Evolutionary conservation across 805 yeast species (phyloP).

Genomic region (Naumovozyma castellii): DNA sequence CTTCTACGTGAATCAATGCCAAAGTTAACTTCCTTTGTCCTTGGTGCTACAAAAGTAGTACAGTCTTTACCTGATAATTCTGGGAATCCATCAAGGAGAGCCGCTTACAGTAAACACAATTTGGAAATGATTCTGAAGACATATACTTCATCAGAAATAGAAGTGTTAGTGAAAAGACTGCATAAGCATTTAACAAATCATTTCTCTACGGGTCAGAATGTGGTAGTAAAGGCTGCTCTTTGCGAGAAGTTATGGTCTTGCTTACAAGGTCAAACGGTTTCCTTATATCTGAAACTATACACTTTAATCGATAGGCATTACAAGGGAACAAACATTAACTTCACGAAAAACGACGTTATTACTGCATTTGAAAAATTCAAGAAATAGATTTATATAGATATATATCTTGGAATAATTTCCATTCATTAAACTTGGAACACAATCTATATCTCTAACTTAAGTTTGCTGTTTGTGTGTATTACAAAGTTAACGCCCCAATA

Average conservation of each 20-base stretch:
- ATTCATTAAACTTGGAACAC: neutral
- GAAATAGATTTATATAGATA: conserved; percentile 1
- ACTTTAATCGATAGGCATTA: conserved; percentile 48
- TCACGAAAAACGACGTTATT: conserved; percentile 48
- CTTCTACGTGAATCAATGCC: conserved; percentile 52
- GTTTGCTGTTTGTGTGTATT: too few relatives aligned
- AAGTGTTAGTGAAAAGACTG: conserved; percentile 44
- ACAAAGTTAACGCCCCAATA: too few relatives aligned
- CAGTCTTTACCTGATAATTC: conserved; percentile 19
- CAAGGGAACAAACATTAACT: conserved; percentile 41
- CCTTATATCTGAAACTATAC: conserved; percentile 45
- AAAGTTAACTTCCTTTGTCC: conserved; percentile 54
- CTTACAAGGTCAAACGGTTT: conserved; percentile 53
- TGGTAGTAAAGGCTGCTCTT: conserved; percentile 33
- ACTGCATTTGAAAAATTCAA: conserved; percentile 38
- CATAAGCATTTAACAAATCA: conserved; percentile 50
- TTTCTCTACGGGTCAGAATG: conserved; percentile 29
- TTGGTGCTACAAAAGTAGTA: conserved; percentile 47
- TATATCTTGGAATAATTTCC: neutral
- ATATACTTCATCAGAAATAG: conserved; percentile 51
- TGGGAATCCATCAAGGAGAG: conserved; percentile 46
- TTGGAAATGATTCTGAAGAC: conserved; percentile 47
- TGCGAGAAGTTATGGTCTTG: conserved; percentile 61
- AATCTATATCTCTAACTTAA: too few relatives aligned
- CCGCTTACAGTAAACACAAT: conserved; percentile 52